Conservation (phyloP, 345 rosid species). For the Bruguiera gymnorhiza region DNA sequence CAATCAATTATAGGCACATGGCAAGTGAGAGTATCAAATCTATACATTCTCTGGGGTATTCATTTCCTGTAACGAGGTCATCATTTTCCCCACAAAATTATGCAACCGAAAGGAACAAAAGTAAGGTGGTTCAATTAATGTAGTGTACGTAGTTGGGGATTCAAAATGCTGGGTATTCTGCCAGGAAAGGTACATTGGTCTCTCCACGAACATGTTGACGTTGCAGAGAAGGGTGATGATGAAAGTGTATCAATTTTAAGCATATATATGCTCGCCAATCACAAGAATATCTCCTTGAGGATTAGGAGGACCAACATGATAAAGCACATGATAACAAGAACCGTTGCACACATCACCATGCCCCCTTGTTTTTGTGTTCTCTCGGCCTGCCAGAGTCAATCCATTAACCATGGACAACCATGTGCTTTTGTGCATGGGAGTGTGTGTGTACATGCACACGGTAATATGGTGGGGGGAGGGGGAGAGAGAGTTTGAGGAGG, state of each 20-base stretch:
- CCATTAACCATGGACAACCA: background rate
- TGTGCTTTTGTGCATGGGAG: background rate
- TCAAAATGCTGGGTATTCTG: constrained; percentile 12
- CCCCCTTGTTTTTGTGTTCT: constrained; percentile 86
- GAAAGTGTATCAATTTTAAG: constrained; percentile 6
- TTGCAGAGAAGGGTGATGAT: background rate
- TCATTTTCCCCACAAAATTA: constrained; percentile 2
- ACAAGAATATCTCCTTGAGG: constrained; percentile 73
- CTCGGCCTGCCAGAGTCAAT: constrained; percentile 63
- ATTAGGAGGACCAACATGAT: constrained; percentile 83
- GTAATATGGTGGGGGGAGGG: background rate
- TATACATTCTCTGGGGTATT: constrained; percentile 15
- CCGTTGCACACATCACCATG: constrained; percentile 92
- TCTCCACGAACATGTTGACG: background rate
- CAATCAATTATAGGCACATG: constrained; percentile 9
- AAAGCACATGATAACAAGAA: constrained; percentile 87
- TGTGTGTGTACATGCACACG: background rate
- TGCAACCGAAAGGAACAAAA: background rate
- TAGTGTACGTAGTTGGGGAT: constrained; percentile 9
- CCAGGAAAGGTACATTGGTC: background rate
- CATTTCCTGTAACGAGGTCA: background rate
- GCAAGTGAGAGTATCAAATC: constrained; percentile 6
- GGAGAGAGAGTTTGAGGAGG: background rate
- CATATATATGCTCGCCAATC: constrained; percentile 22
- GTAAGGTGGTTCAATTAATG: constrained; percentile 1